Conservation (phyloP, 2,329 filamentous ascomycete species). For the Mycosphaerella sp. region DNA sequence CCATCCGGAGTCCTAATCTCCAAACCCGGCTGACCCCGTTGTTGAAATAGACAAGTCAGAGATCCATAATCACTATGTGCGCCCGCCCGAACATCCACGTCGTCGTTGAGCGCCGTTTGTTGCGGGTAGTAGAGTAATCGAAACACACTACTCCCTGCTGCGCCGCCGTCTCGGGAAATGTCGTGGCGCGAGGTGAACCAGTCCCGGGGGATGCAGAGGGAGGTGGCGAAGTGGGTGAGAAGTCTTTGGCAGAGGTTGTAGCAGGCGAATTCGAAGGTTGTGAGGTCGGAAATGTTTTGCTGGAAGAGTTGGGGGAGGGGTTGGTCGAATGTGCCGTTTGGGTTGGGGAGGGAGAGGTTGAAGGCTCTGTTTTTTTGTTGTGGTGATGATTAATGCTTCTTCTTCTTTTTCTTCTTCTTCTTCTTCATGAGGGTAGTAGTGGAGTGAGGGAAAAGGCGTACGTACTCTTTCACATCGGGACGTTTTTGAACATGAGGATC, state of each 20-base stretch:
- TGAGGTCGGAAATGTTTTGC: slow-evolving; percentile 55
- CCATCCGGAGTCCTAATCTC: slow-evolving; percentile 61
- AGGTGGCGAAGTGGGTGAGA: slow-evolving; percentile 69
- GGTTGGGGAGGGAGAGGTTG: slow-evolving; percentile 75
- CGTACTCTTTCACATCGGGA: slow-evolving; percentile 71
- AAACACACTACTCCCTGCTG: slow-evolving; percentile 48
- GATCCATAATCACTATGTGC: slow-evolving; percentile 83
- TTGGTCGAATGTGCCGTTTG: slow-evolving; percentile 62
- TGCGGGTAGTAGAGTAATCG: slow-evolving; percentile 49
- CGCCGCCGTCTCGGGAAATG: slow-evolving; percentile 32
- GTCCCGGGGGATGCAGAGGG: slow-evolving; percentile 51
- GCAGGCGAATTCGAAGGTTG: slow-evolving; percentile 63
- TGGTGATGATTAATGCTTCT: no score
- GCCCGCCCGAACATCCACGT: slow-evolving; percentile 71
- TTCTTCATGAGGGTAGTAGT: not conserved
- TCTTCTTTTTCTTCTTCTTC: slow-evolving; percentile 1
- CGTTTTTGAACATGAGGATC: slow-evolving; percentile 73
- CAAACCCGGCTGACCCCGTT: slow-evolving; percentile 70
- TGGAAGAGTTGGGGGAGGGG: slow-evolving; percentile 63
- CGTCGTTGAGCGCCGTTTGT: slow-evolving; percentile 7
- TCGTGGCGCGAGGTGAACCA: slow-evolving; percentile 61
- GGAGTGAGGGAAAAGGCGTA: not conserved
- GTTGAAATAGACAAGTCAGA: slow-evolving; percentile 71
- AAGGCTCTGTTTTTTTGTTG: slow-evolving; percentile 69
- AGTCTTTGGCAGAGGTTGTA: slow-evolving; percentile 66